Base-by-base conservation (phyloP, 495 filamentous ascomycete genomes). In the Geoglossum glabrum region DNA sequence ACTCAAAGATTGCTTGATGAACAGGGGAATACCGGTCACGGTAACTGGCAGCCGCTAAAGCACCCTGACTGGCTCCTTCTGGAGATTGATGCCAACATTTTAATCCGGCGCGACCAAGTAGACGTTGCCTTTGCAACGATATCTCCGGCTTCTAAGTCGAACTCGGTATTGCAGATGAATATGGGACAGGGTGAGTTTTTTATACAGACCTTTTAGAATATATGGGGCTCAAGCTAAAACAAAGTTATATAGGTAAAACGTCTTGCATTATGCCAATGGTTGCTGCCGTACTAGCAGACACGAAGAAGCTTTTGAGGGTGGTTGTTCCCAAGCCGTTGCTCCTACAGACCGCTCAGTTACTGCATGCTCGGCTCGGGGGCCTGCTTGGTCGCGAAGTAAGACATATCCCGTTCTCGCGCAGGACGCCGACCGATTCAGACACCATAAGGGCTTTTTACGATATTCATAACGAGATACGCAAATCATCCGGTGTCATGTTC, bases 211-310 rank as follows among this genome's bases (percentile, higher is more conserved):
- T 2, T 10, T 51, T 51, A 9, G 27, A 51, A 28, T 9, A 28
- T 11, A 11, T 10, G 27, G 10, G 11, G 27, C 9, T 25, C 9
- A 5, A n/a, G 47, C 47, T 51, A n/a, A 51, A 10, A 3, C 17
- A 11, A 13, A 28, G 17, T 28, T 51, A 51, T 28, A n/a, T n/a
- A 56, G 75, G 73, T 38, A 70, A 69, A 66, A 59, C 77, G 0
- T 78, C 75, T 0, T 73, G 70, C 52, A 77, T 77, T 50, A 69
- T 79, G 6, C 76, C 78, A 0, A 79, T 81, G 68, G 76, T 71
- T 1, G 72, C 70, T 11, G 66, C 72, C 0, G 62, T 68, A 3
- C 62, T 81, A 27, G 77, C 78, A 5, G 66, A 79, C 58, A 61
- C 63, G 3, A 61, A 66, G 31, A 69, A 69, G 13, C 65, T 81